A percentile compares a stretch with the other conserved stretches of the same genome.
Evolutionary conservation across 208 protist species (phyloP).

Genomic region (Wallacemonas sp.): DNA sequence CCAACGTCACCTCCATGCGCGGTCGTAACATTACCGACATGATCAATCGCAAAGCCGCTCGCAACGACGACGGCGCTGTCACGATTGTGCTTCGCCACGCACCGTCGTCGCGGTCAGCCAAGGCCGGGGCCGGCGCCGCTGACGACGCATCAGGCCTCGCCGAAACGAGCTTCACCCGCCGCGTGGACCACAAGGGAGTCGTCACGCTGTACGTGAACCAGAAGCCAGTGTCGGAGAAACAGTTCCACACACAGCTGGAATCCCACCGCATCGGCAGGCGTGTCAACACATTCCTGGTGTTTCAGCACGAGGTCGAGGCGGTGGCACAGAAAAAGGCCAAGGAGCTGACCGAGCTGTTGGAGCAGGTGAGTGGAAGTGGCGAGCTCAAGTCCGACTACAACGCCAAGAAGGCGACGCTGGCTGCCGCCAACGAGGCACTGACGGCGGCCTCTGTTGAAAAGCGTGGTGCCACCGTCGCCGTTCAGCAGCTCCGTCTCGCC

Average conservation of each 20-base stretch:
- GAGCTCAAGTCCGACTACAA: constrained; percentile 95
- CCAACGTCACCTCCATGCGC: constrained; percentile 68
- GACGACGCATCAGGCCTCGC: constrained; percentile 13
- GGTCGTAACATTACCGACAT: constrained; percentile 87
- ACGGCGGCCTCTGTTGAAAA: constrained; percentile 85
- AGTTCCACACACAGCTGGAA: constrained; percentile 84
- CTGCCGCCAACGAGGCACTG: constrained; percentile 82
- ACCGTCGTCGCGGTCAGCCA: constrained; percentile 2
- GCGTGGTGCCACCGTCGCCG: constrained; percentile 86
- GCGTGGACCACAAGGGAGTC: constrained; percentile 53
- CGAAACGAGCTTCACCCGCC: constrained; percentile 84
- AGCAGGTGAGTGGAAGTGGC: constrained; percentile 94
- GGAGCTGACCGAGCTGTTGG: constrained; percentile 96
- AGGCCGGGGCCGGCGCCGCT: not conserved
- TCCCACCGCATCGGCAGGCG: constrained; percentile 83
- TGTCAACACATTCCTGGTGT: constrained; percentile 95
- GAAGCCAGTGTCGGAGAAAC: constrained; percentile 61
- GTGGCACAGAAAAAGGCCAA: constrained; percentile 94
- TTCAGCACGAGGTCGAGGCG: constrained; percentile 97
- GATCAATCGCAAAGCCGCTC: constrained; percentile 79
- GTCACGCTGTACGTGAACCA: constrained; percentile 81
- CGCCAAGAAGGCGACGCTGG: constrained; percentile 47
- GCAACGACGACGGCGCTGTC: constrained; percentile 57
- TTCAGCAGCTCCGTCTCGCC: constrained; percentile 94
- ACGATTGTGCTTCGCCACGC: constrained; percentile 79